Evolutionary conservation across 345 rosid species (phyloP).

Genomic region (Anacardium occidentale): DNA sequence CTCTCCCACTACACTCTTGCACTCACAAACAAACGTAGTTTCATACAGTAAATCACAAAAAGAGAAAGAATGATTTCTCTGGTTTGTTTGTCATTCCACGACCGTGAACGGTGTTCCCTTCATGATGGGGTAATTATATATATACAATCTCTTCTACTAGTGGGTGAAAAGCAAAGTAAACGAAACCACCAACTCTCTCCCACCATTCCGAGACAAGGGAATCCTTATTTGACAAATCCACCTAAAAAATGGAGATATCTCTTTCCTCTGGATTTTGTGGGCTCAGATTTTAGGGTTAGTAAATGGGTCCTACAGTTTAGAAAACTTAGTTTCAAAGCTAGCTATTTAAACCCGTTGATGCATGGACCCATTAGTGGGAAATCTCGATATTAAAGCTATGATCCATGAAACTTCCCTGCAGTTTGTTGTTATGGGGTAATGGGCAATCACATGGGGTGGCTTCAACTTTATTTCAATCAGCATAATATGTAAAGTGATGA

Average conservation of each 20-base stretch:
- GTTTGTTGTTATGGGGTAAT: slow-evolving; percentile 30
- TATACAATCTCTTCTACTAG: slow-evolving; percentile 20
- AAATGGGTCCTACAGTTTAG: slow-evolving; percentile 37
- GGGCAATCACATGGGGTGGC: slow-evolving; percentile 47
- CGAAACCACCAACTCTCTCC: slow-evolving; percentile 20
- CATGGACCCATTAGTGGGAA: slow-evolving; percentile 47
- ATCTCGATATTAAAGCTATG: slow-evolving; percentile 39
- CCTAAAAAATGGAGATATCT: slow-evolving; percentile 47
- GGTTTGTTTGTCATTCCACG: slow-evolving; percentile 34
- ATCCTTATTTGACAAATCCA: slow-evolving; percentile 36
- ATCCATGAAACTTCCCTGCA: slow-evolving; percentile 34
- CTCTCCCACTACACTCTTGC: slow-evolving; percentile 12
- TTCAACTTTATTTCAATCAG: slow-evolving; percentile 33
- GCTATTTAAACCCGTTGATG: slow-evolving; percentile 26
- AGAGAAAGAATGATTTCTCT: slow-evolving; percentile 30
- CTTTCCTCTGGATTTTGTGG: slow-evolving; percentile 68
- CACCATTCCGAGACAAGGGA: slow-evolving; percentile 31
- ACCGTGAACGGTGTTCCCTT: slow-evolving; percentile 32
- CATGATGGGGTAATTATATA: slow-evolving; percentile 60
- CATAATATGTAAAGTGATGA: slow-evolving; percentile 31
- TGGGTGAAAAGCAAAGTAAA: slow-evolving; percentile 26
- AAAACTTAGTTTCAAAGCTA: slow-evolving; percentile 44
- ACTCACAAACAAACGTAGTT: slow-evolving; percentile 25
- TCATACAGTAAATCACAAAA: slow-evolving; percentile 49
- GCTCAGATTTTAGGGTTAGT: slow-evolving; percentile 29